Evolutionary conservation across 2,329 filamentous ascomycete genomes (phyloP), one percentile per base, ranked within the genome.

Genomic region (Scedosporium dehoogii): DNA sequence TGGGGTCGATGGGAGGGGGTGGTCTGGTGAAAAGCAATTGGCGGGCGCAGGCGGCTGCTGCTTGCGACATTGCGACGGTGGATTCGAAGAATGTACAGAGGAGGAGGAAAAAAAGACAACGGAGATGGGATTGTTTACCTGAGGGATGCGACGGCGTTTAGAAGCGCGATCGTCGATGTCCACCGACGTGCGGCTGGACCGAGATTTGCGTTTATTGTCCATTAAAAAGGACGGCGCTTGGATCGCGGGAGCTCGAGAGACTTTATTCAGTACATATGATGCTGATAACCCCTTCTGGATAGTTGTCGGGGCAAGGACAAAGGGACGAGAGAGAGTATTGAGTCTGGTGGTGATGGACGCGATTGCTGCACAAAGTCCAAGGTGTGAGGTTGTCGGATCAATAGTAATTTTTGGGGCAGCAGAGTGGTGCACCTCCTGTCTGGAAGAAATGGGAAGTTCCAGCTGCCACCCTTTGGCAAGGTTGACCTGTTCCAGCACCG

Each of bases 151-250:
- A 72, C 80, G 80, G 68, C 82, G 78, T 75, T 85, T 85, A 6
- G 78, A 74, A 62, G 78, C 78, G 69, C 82, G 80, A 68, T 85
- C 81, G 61, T 80, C 78, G 63, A 73, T 72, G 63, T 84, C 81
- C 57, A 73, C 73, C 59, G 71, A 65, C 62, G 75, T 75, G 63
- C 61, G 55, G 21, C 73, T 71, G 65, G 78, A 77, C 69, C 79
- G 79, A 59, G 80, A 79, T 69, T 84, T 85, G 67, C 82, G 79
- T 74, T 85, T 85, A 70, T 75, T 76, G 66, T 85, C 82, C 82
- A 85, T 85, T 57, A 65, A 33, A 58, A 33, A 72, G 66, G 65
- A 62, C 29, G n/a, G 56, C 56, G 29, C 38, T n/a, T 9, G 56
- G 46, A 58, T 58, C 51, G 58, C 42, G 48, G 27, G 23, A 59